phyloP scores from a whole-genome alignment of 768 basidiomycete genomes.

The Suillus subluteus region DNA sequence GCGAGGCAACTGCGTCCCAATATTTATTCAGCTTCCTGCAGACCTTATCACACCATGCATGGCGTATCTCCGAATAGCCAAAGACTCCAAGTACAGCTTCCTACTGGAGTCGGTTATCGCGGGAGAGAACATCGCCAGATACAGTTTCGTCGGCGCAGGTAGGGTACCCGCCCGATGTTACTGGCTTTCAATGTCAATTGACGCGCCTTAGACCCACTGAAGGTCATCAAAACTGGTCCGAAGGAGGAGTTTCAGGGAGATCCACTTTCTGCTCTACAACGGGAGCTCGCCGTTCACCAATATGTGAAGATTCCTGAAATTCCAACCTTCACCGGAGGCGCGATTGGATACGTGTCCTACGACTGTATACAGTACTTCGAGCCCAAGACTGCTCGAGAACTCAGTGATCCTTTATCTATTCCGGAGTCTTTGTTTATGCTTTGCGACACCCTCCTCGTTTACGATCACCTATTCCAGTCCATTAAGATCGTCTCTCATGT shows the following conservation, averaged over 20 bases:
- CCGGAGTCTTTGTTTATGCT: constrained; percentile 98
- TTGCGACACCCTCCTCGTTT: constrained; percentile 92
- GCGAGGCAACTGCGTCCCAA: constrained; percentile 89
- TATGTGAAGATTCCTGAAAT: constrained; percentile 92
- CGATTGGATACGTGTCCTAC: constrained; percentile 96
- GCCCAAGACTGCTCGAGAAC: constrained; percentile 80
- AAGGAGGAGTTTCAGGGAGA: constrained; percentile 84
- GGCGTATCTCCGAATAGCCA: constrained; percentile 91
- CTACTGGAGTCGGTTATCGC: constrained; percentile 90
- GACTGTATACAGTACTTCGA: constrained; percentile 98
- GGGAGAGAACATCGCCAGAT: constrained; percentile 90
- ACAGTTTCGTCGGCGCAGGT: constrained; percentile 97
- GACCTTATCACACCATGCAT: constrained; percentile 97
- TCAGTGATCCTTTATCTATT: constrained; percentile 81
- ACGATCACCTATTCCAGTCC: constrained; percentile 95
- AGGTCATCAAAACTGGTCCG: constrained; percentile 88
- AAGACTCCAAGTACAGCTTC: constrained; percentile 94
- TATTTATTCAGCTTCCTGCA: constrained; percentile 91
- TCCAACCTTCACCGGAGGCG: constrained; percentile 95
- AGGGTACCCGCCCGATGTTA: constrained; percentile 28
- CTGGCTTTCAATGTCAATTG: constrained; percentile 1
- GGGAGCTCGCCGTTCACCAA: constrained; percentile 82
- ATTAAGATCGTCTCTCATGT: constrained; percentile 97
- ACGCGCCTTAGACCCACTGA: constrained; percentile 76
- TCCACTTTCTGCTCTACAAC: constrained; percentile 82